Evolutionary conservation across 2,329 filamentous ascomycete genomes (phyloP), one percentile per base, ranked within the genome.

Genomic region (Phialophora verrucosa): DNA sequence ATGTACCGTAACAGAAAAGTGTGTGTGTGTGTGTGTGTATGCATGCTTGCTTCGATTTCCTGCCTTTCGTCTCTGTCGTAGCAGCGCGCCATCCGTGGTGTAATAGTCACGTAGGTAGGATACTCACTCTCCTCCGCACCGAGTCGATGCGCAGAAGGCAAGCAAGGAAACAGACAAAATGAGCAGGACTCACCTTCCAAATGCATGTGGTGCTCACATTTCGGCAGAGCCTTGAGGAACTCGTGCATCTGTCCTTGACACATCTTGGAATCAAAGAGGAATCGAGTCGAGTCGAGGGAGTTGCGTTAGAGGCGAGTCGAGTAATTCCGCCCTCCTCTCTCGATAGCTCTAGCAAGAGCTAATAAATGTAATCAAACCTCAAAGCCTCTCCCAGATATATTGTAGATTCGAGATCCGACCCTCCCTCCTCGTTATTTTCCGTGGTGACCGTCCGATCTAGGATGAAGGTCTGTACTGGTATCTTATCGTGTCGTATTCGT

Each of bases 181-280:
- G 4, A 12, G 12, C 35, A 5, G 12, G 20, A 65, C 67, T 64
- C 14, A 63, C 91, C 91, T 78, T 93, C 91, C 38, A 94, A 83
- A 75, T 94, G 91, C 62, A 93, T 85, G 78, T 93, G 91, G 75
- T 93, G 91, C 76, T 94, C 91, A 78, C 89, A 91, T 81, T 93
- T 93, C 69, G 91, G 91, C 32, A 93, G 84, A 35, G 83, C 83
- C 59, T 80, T 78, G 44, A 93, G 83, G 75, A 91, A 87, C 50
- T 81, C 76, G 78, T 88, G 87, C 59, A 87, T 77, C 14, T 78
- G 72, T 42, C 80, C 79, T 73, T 85, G 80, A 77, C 86, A 89
- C 86, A 88, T 89, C 14, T 62, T 66, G 35, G 4, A 12, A 35
- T 23, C 29, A 5, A 2, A 14, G 12, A n/a, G 49, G 5, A 10